phyloP scores from a whole-genome alignment of 2,329 filamentous ascomycete species.

The Fonsecaea erecta region DNA sequence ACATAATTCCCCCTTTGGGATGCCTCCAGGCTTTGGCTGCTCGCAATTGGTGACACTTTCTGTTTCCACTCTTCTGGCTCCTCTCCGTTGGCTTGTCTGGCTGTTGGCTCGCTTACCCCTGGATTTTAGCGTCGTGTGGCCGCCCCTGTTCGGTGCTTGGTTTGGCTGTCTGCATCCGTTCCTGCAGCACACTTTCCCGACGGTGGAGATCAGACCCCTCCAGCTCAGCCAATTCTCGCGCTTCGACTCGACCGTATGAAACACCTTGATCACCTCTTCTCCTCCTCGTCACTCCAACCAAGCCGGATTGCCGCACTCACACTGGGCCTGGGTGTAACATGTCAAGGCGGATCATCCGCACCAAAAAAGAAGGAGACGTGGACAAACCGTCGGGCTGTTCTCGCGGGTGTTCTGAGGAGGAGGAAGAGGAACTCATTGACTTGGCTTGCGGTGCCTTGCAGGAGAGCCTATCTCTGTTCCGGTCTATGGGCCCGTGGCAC shows the following conservation, averaged over 20 bases:
- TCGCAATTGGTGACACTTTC: not conserved
- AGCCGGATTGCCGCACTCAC: not conserved
- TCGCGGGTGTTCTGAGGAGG: not conserved
- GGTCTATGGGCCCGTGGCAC: not conserved
- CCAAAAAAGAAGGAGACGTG: not conserved
- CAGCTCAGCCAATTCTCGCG: conserved; percentile 12
- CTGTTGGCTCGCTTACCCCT: conserved; percentile 2
- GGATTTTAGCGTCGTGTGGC: not conserved
- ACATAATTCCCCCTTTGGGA: not conserved
- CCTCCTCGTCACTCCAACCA: conserved; percentile 3
- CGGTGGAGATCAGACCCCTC: not conserved
- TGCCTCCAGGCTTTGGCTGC: not conserved
- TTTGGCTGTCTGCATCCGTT: not conserved
- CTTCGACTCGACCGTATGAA: conserved; percentile 10
- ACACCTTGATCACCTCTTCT: conserved; percentile 7
- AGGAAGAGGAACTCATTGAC: not conserved
- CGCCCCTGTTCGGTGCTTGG: conserved; percentile 1
- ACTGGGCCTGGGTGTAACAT: not conserved
- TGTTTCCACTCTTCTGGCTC: not conserved
- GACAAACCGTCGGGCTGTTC: not conserved
- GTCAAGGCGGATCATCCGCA: not conserved
- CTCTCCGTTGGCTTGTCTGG: not conserved
- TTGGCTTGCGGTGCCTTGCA: not conserved
- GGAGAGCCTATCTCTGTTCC: not conserved
- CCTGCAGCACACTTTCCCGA: conserved; percentile 4